Evolutionary conservation across 306 rosid genomes (phyloP).

Genomic region (Astragalus membranaceus): DNA sequence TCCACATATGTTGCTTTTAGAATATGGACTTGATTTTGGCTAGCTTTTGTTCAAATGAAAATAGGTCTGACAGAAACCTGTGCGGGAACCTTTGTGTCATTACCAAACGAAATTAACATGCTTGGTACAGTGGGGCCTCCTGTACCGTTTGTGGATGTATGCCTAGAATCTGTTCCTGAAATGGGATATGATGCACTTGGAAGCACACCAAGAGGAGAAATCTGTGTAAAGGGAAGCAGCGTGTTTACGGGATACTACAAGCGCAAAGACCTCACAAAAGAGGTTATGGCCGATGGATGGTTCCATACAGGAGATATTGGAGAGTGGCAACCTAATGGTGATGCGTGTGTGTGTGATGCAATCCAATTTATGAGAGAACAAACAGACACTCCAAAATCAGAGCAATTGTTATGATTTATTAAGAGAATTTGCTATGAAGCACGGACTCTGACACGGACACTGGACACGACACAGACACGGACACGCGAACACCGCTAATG

Average conservation of each 20-base stretch:
- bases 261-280: slow-evolving; percentile 84
- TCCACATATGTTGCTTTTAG: neutral
- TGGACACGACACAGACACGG: no score
- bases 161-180: slow-evolving; percentile 88
- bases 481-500: no score
- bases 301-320: slow-evolving; percentile 98
- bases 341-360: no score
- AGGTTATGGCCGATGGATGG: slow-evolving; percentile 78
- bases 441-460: no score
- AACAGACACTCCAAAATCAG: no score
- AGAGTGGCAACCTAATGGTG: slow-evolving; percentile 93
- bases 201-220: slow-evolving; percentile 73
- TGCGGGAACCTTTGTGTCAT: slow-evolving; percentile 74
- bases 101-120: slow-evolving; percentile 63
- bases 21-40: neutral
- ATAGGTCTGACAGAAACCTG: slow-evolving; percentile 56
- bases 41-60: neutral
- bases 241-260: slow-evolving; percentile 79
- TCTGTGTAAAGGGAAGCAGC: slow-evolving; percentile 63
- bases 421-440: no score
- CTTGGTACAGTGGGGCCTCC: slow-evolving; percentile 94
- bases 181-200: slow-evolving; percentile 84
- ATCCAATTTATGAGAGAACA: no score
- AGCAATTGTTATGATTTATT: no score
- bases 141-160: slow-evolving; percentile 67